These are phyloP conservation scores for Globisporangium radiosum DNA, from an alignment of 352 stramenopile species.

Conservation along the genomic window DNA sequence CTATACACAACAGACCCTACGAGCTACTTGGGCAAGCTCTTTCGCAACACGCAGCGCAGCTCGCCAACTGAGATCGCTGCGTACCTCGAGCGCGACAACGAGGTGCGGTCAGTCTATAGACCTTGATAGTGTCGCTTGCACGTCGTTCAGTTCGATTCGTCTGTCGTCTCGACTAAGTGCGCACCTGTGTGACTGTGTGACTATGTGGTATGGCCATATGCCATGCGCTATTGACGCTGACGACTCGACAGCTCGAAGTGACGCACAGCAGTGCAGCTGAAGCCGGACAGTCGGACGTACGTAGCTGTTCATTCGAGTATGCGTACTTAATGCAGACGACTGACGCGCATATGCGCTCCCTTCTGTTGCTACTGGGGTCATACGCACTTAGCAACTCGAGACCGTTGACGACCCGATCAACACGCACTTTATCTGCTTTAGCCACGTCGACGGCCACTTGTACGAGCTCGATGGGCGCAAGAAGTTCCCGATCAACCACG, in stretches of 20 bases:
- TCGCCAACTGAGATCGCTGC: slow-evolving; percentile 77
- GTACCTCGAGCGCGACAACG: slow-evolving; percentile 86
- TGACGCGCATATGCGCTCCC: too few relatives aligned
- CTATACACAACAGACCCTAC: slow-evolving; percentile 22
- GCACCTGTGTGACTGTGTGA: not conserved
- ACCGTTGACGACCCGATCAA: slow-evolving; percentile 90
- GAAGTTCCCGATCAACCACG: slow-evolving; percentile 92
- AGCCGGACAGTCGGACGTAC: slow-evolving; percentile 83
- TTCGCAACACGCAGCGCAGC: slow-evolving; percentile 67
- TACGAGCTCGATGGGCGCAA: slow-evolving; percentile 97
- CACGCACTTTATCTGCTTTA: slow-evolving; percentile 97
- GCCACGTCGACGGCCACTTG: slow-evolving; percentile 85
- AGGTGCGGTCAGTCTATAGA: slow-evolving; percentile 23
- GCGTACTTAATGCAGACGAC: too few relatives aligned
- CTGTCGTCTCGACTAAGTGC: not conserved
- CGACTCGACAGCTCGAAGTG: slow-evolving; percentile 72
- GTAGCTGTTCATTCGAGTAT: not conserved
- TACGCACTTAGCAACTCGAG: slow-evolving; percentile 62
- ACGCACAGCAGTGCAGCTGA: slow-evolving; percentile 88
- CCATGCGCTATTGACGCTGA: too few relatives aligned
- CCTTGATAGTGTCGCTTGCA: too few relatives aligned
- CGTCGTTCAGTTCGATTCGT: too few relatives aligned
- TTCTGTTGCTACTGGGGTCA: not conserved
- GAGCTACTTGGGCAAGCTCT: slow-evolving; percentile 85
- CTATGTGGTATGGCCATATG: not conserved